phyloP scores from a whole-genome alignment of 2,329 filamentous ascomycete genomes.

The Pseudomassariella vexata region DNA sequence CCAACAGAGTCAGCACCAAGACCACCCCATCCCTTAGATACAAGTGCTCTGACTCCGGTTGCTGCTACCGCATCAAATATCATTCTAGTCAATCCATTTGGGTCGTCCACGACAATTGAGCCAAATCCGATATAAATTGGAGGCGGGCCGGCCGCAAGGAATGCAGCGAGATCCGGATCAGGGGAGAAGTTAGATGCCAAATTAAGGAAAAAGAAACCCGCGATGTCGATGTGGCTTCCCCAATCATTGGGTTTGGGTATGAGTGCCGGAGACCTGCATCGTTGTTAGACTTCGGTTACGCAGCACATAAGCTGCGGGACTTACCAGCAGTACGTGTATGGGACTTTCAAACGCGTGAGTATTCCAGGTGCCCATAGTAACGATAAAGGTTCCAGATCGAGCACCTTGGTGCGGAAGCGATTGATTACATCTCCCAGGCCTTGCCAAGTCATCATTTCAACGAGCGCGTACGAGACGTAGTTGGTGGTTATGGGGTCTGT shows the following conservation, averaged over 20 bases:
- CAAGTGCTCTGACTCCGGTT: conserved; percentile 62
- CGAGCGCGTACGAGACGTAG: conserved; percentile 75
- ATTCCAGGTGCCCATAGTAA: conserved; percentile 79
- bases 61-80: conserved; percentile 40
- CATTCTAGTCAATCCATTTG: conserved; percentile 33
- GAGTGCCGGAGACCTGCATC: conserved; percentile 32
- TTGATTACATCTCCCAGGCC: conserved; percentile 89
- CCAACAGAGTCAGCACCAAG: conserved; percentile 66
- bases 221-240: conserved; percentile 46
- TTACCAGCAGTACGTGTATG: conserved; percentile 86
- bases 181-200: conserved; percentile 26
- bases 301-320: no score
- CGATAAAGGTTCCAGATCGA: conserved; percentile 69
- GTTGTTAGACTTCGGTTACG: no score
- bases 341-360: conserved; percentile 67
- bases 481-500: conserved; percentile 64
- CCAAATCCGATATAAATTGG: conserved; percentile 54
- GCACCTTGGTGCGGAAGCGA: conserved; percentile 66
- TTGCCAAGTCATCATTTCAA: conserved; percentile 93
- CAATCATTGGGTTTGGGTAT: conserved; percentile 49
- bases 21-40: conserved; percentile 86
- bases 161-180: conserved; percentile 28
- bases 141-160: conserved; percentile 38
- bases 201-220: conserved; percentile 50
- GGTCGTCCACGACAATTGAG: conserved; percentile 48